Base-by-base conservation (phyloP, 176 grass and related monocot genomes). In the Lolium rigidum region DNA sequence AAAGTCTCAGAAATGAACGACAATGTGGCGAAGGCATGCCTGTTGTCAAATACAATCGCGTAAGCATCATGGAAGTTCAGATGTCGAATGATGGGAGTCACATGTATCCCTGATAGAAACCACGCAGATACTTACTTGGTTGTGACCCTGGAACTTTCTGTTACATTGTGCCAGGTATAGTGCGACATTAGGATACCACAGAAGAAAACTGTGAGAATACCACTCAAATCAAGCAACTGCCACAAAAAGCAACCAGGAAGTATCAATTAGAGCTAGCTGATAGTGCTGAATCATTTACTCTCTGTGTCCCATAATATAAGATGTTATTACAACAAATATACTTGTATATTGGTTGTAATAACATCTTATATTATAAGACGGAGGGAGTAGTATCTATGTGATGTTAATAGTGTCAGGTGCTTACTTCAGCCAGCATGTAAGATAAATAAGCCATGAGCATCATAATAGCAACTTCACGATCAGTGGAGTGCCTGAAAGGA, bases 161-260 rank as follows among this genome's bases (percentile, higher is more conserved):
- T 98, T 75, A 98, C 91, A 74, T 98, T 98, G 83, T 98, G 95
- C 95, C 95, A 98, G 80, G 95, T 98, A 82, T 98, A 98, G 83
- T 98, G 95, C 8, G 93, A 95, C 95, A 98, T 98, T 66, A 95
- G 85, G 5, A 98, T 98, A 55, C 95, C 95, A 52, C 93, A 95
- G 80, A 98, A 98, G 81, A 98, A 98, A 62, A 98, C 95, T 6
- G 95, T 95, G 60, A 98, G 91, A 85, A 98, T 98, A 80, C 95
- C 95, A 74, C 95, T 98, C 83, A 95, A 90, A 86, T 95, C 87
- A 77, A 95, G 92, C 85, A 98, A 79, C 95, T 98, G 87, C 71
- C 72, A 90, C 59, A 83, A 13, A 4, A 88, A 90, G 63, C 1
- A 89, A 68, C 9, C 26, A 50, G 61, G 82, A 6, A 88, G 35